Percentiles rank a stretch among this genome's conserved stretches.
Evolutionary conservation across 1,284 basidiomycete species (phyloP).

Genomic region (Pseudozyma sp.): DNA sequence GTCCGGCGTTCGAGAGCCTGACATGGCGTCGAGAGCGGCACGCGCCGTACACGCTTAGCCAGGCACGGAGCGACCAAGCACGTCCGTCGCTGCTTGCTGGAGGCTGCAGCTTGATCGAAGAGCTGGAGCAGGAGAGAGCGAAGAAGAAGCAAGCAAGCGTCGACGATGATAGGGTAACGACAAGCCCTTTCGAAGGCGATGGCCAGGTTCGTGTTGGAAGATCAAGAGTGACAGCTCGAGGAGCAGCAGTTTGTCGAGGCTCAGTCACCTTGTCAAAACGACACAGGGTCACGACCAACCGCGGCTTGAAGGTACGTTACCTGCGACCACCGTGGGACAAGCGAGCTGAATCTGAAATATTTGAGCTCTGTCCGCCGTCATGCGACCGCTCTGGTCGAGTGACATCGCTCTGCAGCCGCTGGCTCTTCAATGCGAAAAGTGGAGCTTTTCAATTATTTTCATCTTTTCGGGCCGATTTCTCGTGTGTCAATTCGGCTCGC

Average conservation of each 20-base stretch:
- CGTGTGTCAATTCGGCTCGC: too few species aligned
- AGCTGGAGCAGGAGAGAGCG: too few species aligned
- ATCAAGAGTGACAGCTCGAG: too few species aligned
- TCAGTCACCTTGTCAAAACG: conserved; percentile 3
- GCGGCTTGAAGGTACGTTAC: too few species aligned
- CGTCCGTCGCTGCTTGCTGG: too few species aligned
- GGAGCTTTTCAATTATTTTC: conserved; percentile 1
- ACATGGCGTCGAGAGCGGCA: conserved; percentile 2
- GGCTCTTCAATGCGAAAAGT: background rate
- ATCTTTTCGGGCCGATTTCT: conserved; percentile 8
- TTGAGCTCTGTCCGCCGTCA: too few species aligned
- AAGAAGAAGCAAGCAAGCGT: background rate
- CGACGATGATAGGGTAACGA: background rate
- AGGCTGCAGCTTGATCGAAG: background rate
- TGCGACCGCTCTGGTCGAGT: background rate
- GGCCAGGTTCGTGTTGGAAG: too few species aligned
- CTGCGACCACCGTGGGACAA: background rate
- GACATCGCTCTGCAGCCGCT: conserved; percentile 28
- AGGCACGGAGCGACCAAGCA: too few species aligned
- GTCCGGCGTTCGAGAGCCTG: conserved; percentile 12
- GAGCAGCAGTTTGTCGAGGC: background rate
- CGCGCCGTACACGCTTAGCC: too few species aligned
- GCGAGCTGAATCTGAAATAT: background rate
- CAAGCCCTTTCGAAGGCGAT: too few species aligned
- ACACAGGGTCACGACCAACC: background rate